These are phyloP conservation scores for Opeltia flavorubescens DNA, from an alignment of 495 filamentous ascomycete genomes.

Conservation along the genomic window DNA sequence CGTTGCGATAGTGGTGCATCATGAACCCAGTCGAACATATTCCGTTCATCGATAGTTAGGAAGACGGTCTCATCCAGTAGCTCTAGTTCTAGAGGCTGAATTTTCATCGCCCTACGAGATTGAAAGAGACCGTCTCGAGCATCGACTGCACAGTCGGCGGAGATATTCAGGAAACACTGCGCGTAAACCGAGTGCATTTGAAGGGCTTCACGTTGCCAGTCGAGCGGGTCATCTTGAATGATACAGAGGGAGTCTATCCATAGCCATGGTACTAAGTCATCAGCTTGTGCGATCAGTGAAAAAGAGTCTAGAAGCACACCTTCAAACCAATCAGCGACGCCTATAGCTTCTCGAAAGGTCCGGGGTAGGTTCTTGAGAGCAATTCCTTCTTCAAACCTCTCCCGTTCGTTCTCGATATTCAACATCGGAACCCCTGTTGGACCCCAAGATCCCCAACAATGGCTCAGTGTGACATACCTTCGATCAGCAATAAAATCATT, in stretches of 20 bases:
- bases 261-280: constrained; percentile 10
- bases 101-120: not conserved
- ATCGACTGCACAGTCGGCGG: constrained; percentile 1
- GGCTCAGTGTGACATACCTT: no score
- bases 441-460: no score
- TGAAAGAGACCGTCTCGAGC: constrained; percentile 5
- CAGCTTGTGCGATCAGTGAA: not conserved
- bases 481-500: no score
- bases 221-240: constrained; percentile 21
- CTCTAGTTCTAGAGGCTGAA: constrained; percentile 1
- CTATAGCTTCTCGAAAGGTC: constrained; percentile 8
- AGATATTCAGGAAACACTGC: constrained; percentile 6
- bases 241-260: constrained; percentile 33
- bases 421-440: no score
- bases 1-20: not conserved
- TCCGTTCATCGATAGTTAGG: not conserved
- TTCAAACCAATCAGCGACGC: constrained; percentile 2
- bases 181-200: constrained; percentile 27
- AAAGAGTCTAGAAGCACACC: not conserved
- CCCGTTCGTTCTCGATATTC: no score
- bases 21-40: not conserved
- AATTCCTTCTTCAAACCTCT: constrained; percentile 3
- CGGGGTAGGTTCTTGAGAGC: constrained; percentile 4
- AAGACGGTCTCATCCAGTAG: constrained; percentile 1
- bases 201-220: constrained; percentile 22